These are phyloP conservation scores for Pseudovirgaria hyperparasitica DNA, from an alignment of 2,329 filamentous ascomycete genomes.

Conservation along the genomic window DNA sequence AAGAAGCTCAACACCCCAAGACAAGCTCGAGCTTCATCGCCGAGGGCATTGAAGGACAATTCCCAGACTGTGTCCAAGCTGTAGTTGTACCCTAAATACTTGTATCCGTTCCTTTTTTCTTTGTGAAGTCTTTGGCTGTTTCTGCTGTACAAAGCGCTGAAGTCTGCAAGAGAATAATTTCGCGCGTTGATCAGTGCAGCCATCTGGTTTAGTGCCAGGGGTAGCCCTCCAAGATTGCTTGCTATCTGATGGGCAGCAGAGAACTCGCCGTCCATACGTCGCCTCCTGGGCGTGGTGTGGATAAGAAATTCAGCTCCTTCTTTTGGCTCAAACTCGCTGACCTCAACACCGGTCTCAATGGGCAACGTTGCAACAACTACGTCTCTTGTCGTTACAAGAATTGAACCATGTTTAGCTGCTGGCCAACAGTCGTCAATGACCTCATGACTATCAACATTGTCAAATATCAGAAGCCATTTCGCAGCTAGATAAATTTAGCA, in stretches of 20 bases:
- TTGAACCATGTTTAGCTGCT: background rate
- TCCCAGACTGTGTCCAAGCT: too few species aligned
- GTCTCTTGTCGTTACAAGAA: conserved; percentile 1
- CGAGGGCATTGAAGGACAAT: too few species aligned
- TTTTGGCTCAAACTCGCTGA: too few species aligned
- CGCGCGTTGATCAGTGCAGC: background rate
- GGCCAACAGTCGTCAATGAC: background rate
- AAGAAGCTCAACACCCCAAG: too few species aligned
- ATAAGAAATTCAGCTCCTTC: too few species aligned
- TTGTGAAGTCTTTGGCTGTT: background rate
- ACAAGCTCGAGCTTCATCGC: too few species aligned
- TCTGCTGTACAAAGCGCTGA: background rate
- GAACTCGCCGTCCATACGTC: background rate
- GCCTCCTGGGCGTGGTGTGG: background rate
- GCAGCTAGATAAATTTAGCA: too few species aligned
- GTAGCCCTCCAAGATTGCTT: background rate
- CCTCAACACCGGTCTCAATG: too few species aligned
- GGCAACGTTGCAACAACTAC: too few species aligned
- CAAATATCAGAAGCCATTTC: background rate
- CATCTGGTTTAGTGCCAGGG: background rate
- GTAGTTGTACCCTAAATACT: too few species aligned
- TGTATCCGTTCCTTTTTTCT: too few species aligned
- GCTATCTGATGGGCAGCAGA: background rate
- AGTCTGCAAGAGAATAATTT: background rate
- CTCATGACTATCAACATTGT: background rate